phyloP scores from a whole-genome alignment of 2,329 filamentous ascomycete genomes.

The Pyricularia sp. region DNA sequence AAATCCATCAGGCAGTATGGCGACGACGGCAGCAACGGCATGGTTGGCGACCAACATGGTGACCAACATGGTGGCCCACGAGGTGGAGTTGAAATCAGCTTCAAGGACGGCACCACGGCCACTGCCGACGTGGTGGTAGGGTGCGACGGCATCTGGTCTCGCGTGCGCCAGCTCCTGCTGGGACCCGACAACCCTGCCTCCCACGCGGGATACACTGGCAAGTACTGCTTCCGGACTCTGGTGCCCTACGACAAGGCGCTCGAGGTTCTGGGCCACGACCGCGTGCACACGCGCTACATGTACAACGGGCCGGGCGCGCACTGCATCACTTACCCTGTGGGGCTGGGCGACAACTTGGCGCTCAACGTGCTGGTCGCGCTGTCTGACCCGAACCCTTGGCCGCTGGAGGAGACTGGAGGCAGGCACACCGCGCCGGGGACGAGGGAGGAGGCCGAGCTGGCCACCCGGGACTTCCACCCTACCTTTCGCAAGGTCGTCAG shows the following conservation, averaged over 20 bases:
- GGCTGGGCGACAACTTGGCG: slow-evolving; percentile 32
- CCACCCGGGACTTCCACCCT: slow-evolving; percentile 31
- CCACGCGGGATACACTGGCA: slow-evolving; percentile 41
- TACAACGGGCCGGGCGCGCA: slow-evolving; percentile 49
- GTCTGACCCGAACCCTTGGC: slow-evolving; percentile 18
- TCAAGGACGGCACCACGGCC: slow-evolving; percentile 11
- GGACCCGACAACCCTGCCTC: slow-evolving; percentile 33
- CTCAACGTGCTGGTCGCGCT: slow-evolving; percentile 48
- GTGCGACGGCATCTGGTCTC: slow-evolving; percentile 56
- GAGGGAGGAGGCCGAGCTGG: slow-evolving; percentile 27
- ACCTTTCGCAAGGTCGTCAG: slow-evolving; percentile 24
- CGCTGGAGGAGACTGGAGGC: slow-evolving; percentile 10
- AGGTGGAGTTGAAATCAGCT: neutral
- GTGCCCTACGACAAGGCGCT: slow-evolving; percentile 49
- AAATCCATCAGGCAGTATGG: slow-evolving; percentile 16
- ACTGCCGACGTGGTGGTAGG: slow-evolving; percentile 38
- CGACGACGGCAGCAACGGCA: neutral
- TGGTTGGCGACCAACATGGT: too few species aligned
- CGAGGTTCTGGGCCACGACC: slow-evolving; percentile 36
- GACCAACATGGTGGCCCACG: too few species aligned
- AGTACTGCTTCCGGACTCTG: slow-evolving; percentile 53
- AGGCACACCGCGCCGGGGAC: slow-evolving; percentile 24
- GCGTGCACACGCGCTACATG: slow-evolving; percentile 41
- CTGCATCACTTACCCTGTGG: slow-evolving; percentile 52
- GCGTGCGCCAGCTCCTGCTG: slow-evolving; percentile 40